phyloP scores from a whole-genome alignment of 2,329 filamentous ascomycete species.

The Zarea fungicola region DNA sequence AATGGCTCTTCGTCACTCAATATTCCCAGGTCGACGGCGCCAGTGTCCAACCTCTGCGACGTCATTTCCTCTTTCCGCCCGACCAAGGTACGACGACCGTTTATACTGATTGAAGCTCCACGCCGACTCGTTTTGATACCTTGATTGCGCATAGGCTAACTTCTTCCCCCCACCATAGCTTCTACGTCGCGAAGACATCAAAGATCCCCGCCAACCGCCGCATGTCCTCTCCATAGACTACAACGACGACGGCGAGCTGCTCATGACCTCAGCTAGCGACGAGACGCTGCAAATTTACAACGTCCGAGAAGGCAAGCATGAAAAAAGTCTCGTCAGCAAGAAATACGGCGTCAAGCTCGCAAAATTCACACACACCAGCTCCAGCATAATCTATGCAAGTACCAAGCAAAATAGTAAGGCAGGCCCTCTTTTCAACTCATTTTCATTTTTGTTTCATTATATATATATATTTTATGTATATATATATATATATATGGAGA shows the following conservation, averaged over 20 bases:
- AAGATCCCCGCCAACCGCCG: constrained; percentile 48
- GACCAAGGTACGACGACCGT: constrained; percentile 59
- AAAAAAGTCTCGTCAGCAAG: constrained; percentile 86
- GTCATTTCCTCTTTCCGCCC: constrained; percentile 74
- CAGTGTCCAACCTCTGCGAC: constrained; percentile 66
- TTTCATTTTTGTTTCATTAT: too few species aligned
- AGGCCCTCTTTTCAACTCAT: not conserved
- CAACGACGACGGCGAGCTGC: constrained; percentile 87
- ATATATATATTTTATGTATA: too few species aligned
- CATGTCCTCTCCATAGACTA: constrained; percentile 90
- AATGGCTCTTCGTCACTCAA: constrained; percentile 44
- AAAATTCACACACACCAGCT: constrained; percentile 86
- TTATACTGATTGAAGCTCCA: too few species aligned
- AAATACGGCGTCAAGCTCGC: constrained; percentile 96
- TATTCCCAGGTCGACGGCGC: constrained; percentile 42
- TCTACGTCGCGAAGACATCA: constrained; percentile 53
- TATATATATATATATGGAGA: too few species aligned
- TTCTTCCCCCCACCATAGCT: constrained; percentile 30
- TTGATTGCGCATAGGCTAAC: not conserved
- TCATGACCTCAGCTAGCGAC: constrained; percentile 88
- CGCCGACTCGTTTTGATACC: too few species aligned
- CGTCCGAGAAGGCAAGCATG: constrained; percentile 80
- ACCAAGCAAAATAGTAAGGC: constrained; percentile 81
- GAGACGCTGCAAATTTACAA: constrained; percentile 96
- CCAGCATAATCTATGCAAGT: constrained; percentile 89